Conservation (phyloP, 495 filamentous ascomycete species). For the Podospora didyma region DNA sequence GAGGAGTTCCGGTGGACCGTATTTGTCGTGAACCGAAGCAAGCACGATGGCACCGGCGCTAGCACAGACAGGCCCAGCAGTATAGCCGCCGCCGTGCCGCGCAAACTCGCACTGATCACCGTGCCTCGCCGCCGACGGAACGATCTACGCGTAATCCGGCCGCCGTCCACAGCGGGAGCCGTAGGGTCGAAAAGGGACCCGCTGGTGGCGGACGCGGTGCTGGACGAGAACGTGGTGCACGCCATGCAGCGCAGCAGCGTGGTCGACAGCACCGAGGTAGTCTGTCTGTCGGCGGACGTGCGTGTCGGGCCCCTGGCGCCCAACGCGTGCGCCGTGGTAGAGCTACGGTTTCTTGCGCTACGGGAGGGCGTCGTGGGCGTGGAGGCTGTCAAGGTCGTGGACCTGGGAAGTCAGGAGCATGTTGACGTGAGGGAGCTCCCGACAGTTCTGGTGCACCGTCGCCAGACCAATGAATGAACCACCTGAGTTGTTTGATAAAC, state of each 20-base stretch:
- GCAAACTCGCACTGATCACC: slow-evolving; percentile 76
- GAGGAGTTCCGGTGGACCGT: slow-evolving; percentile 81
- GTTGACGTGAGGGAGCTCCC: slow-evolving; percentile 81
- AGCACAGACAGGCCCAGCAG: slow-evolving; percentile 12
- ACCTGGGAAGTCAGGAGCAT: slow-evolving; percentile 75
- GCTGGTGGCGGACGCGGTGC: slow-evolving; percentile 66
- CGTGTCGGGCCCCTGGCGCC: slow-evolving; percentile 74
- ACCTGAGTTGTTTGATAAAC: no score
- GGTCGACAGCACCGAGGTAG: slow-evolving; percentile 68
- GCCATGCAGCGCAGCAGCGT: slow-evolving; percentile 72
- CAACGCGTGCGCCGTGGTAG: slow-evolving; percentile 72
- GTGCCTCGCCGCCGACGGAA: slow-evolving; percentile 72
- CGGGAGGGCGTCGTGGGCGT: slow-evolving; percentile 69
- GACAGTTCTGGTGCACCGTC: slow-evolving; percentile 53
- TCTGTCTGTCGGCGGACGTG: slow-evolving; percentile 80
- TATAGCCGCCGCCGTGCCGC: slow-evolving; percentile 38
- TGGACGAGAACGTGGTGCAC: slow-evolving; percentile 81
- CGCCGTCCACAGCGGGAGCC: slow-evolving; percentile 41
- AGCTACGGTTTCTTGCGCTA: slow-evolving; percentile 76
- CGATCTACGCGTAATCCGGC: slow-evolving; percentile 56
- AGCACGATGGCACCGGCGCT: slow-evolving; percentile 1
- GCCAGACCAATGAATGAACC: no score
- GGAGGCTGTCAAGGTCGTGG: slow-evolving; percentile 77
- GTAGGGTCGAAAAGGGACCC: slow-evolving; percentile 19
- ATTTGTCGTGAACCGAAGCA: slow-evolving; percentile 80